Percentiles rank a stretch among this genome's conserved stretches.
Evolutionary conservation across 2,329 filamentous ascomycete genomes (phyloP).

Genomic region (Ceratocystis papillata): DNA sequence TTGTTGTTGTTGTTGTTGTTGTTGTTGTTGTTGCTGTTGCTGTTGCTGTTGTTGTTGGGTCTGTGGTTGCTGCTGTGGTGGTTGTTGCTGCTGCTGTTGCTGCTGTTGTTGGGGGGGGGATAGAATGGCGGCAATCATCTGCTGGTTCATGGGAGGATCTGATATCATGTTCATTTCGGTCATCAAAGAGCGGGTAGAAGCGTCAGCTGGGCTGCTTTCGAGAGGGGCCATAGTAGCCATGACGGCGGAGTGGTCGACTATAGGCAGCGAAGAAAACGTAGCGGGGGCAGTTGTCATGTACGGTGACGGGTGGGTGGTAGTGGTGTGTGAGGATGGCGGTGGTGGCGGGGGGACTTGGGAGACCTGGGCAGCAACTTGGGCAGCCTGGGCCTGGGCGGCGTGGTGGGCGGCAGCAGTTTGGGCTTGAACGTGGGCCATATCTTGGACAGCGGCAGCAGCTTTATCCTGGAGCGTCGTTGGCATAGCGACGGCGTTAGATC

Average conservation of each 20-base stretch:
- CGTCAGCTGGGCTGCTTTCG: slow-evolving; percentile 11
- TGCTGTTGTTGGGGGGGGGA: slow-evolving; percentile 14
- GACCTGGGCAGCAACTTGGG: neutral
- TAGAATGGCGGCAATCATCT: slow-evolving; percentile 20
- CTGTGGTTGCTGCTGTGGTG: no score
- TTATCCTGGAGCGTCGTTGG: slow-evolving; percentile 4
- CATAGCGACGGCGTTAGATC: slow-evolving; percentile 12
- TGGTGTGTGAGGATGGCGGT: neutral
- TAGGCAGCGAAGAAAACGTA: slow-evolving; percentile 8
- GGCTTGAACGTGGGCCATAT: slow-evolving; percentile 9
- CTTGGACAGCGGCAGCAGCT: slow-evolving; percentile 8
- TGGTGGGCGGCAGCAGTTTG: no score
- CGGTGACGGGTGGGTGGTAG: slow-evolving; percentile 5
- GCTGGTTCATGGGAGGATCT: slow-evolving; percentile 16
- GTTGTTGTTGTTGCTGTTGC: neutral
- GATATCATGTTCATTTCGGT: slow-evolving; percentile 19
- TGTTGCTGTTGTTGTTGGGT: neutral
- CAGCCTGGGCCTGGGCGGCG: neutral
- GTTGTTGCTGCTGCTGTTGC: neutral
- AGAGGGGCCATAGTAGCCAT: slow-evolving; percentile 14
- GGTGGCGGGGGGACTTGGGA: slow-evolving; percentile 8
- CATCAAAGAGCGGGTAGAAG: slow-evolving; percentile 19
- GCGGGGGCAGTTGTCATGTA: slow-evolving; percentile 14
- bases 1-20: neutral
- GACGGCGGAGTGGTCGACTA: slow-evolving; percentile 20